Evolutionary conservation across 805 yeast species (phyloP).

Genomic region (Scheffersomyces lignosus): DNA sequence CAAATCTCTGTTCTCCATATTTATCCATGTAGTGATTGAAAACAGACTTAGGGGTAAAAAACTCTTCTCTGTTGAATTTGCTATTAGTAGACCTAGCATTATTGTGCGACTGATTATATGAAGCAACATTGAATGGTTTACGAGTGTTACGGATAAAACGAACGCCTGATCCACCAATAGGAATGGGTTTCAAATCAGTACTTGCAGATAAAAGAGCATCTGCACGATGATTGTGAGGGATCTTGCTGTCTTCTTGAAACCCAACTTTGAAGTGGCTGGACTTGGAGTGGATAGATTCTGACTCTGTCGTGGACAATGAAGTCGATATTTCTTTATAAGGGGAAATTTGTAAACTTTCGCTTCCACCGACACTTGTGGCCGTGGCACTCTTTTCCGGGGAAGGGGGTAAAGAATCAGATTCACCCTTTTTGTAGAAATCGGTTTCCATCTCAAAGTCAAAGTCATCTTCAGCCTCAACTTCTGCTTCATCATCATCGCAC

Average conservation of each 20-base stretch:
- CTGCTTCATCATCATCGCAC: constrained; percentile 43
- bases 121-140: constrained; percentile 66
- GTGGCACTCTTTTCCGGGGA: constrained; percentile 2
- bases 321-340: background rate
- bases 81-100: constrained; percentile 9
- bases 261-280: background rate
- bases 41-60: constrained; percentile 76
- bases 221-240: constrained; percentile 42
- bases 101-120: constrained; percentile 40
- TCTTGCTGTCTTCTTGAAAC: constrained; percentile 3
- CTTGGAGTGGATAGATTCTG: constrained; percentile 6
- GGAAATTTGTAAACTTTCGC: background rate
- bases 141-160: constrained; percentile 43
- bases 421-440: constrained; percentile 7
- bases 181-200: constrained; percentile 41
- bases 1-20: constrained; percentile 44
- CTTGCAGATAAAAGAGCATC: constrained; percentile 42
- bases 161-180: constrained; percentile 28
- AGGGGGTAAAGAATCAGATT: constrained; percentile 12
- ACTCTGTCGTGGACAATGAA: constrained; percentile 7
- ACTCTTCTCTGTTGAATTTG: constrained; percentile 64
- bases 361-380: background rate
- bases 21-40: constrained; percentile 71
- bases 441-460: constrained; percentile 19
- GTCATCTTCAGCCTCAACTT: constrained; percentile 21